phyloP scores from a whole-genome alignment of 306 rosid species.

The Rubus parviflorus region DNA sequence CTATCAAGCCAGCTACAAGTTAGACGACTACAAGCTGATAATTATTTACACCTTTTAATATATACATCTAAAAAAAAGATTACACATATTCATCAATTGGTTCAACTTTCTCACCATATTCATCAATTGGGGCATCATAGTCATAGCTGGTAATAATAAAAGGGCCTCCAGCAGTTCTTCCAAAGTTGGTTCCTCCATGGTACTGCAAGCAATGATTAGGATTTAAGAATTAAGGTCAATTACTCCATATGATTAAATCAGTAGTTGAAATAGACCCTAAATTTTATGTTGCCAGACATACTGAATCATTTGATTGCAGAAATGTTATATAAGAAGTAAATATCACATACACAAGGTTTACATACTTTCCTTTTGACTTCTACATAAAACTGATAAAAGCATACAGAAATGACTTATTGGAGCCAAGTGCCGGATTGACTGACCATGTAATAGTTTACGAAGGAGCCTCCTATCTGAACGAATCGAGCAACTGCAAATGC shows the following conservation, averaged over 20 bases:
- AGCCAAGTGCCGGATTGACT: constrained; percentile 8
- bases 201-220: constrained; percentile 21
- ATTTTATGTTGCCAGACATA: not conserved
- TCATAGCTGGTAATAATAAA: constrained; percentile 56
- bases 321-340: not conserved
- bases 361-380: not conserved
- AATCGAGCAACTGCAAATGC: constrained; percentile 49
- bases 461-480: constrained; percentile 50
- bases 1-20: constrained; percentile 23
- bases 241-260: not conserved
- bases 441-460: constrained; percentile 54
- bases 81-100: no score
- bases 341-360: not conserved
- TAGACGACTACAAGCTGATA: not conserved
- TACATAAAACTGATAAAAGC: not conserved
- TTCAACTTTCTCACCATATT: constrained; percentile 40
- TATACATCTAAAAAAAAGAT: not conserved
- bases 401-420: not conserved
- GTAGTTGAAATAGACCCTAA: not conserved
- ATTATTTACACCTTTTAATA: not conserved
- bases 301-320: constrained; percentile 1
- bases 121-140: constrained; percentile 58
- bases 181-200: constrained; percentile 58
- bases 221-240: not conserved
- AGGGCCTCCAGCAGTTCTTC: constrained; percentile 53